A percentile compares a stretch with the other conserved stretches of the same genome.
These are phyloP conservation scores for Globisporangium heterothallicum DNA, from an alignment of 352 stramenopile species.

Conservation along the genomic window DNA sequence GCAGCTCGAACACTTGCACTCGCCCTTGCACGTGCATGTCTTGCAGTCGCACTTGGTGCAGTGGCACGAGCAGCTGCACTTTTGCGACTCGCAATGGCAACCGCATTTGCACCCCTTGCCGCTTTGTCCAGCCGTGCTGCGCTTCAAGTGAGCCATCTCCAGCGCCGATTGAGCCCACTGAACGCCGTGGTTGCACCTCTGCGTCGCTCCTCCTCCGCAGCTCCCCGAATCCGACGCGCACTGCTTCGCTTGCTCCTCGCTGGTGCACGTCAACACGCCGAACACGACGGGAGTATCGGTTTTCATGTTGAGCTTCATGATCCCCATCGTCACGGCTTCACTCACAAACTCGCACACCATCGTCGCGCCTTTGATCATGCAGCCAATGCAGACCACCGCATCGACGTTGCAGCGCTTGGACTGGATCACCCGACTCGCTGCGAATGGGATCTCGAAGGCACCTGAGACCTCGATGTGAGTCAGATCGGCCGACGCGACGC, in stretches of 20 bases:
- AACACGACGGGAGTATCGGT: constrained; percentile 82
- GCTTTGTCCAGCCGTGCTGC: constrained; percentile 22
- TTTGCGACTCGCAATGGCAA: constrained; percentile 27
- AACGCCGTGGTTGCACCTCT: constrained; percentile 47
- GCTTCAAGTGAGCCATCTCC: constrained; percentile 89
- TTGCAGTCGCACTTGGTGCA: constrained; percentile 24
- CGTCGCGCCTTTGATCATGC: constrained; percentile 92
- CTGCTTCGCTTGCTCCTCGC: constrained; percentile 88
- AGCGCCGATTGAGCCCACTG: constrained; percentile 62
- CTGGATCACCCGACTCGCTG: constrained; percentile 75
- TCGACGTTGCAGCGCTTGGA: constrained; percentile 85
- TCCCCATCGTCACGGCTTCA: constrained; percentile 88
- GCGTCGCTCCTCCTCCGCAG: constrained; percentile 18
- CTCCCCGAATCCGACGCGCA: constrained; percentile 45
- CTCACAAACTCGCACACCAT: constrained; percentile 98
- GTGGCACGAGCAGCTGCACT: constrained; percentile 30
- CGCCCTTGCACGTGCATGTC: constrained; percentile 16
- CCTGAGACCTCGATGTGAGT: constrained; percentile 82
- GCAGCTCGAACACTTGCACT: constrained; percentile 34
- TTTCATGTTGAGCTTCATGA: constrained; percentile 95
- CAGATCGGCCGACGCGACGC: constrained; percentile 41
- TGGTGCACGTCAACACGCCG: constrained; percentile 91
- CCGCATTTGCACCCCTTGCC: constrained; percentile 21
- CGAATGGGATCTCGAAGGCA: constrained; percentile 94
- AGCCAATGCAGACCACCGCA: constrained; percentile 93